Conservation (phyloP, 192 early-diverging fungal genomes). For the Umbelopsis vinacea region DNA sequence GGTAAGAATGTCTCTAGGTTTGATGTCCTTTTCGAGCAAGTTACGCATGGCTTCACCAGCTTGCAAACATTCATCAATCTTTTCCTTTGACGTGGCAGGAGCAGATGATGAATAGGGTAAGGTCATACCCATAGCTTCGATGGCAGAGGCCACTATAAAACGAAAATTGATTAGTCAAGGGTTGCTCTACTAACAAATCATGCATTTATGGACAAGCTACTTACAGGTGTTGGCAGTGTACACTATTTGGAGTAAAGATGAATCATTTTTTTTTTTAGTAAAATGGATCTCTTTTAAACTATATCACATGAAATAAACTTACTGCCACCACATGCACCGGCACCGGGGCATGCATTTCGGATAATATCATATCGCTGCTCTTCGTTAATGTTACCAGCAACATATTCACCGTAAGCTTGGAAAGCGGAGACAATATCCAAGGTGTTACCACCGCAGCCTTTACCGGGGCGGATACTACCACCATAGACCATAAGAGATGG, state of each 20-base stretch:
- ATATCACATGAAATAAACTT: constrained; percentile 23
- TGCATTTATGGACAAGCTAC: background rate
- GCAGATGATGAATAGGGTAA: constrained; percentile 95
- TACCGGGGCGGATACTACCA: constrained; percentile 90
- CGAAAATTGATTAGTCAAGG: background rate
- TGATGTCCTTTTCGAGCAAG: constrained; percentile 90
- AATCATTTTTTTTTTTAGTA: background rate
- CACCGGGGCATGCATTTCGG: constrained; percentile 78
- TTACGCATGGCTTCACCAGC: constrained; percentile 88
- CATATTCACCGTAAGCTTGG: constrained; percentile 92
- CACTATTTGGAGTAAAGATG: constrained; percentile 17
- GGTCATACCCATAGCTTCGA: constrained; percentile 97
- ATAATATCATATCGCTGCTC: constrained; percentile 80
- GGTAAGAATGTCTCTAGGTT: constrained; percentile 97
- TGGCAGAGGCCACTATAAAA: constrained; percentile 85
- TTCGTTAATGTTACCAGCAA: constrained; percentile 90
- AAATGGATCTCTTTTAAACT: background rate
- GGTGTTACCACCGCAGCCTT: constrained; percentile 64
- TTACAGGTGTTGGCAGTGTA: constrained; percentile 47
- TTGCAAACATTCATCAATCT: constrained; percentile 84
- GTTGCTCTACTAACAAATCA: background rate
- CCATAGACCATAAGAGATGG: constrained; percentile 98
- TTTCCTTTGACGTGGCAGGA: constrained; percentile 89
- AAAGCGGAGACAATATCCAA: constrained; percentile 98
- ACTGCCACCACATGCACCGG: constrained; percentile 98